Conservation (phyloP, 306 rosid genomes). For the Parietaria judaica region DNA sequence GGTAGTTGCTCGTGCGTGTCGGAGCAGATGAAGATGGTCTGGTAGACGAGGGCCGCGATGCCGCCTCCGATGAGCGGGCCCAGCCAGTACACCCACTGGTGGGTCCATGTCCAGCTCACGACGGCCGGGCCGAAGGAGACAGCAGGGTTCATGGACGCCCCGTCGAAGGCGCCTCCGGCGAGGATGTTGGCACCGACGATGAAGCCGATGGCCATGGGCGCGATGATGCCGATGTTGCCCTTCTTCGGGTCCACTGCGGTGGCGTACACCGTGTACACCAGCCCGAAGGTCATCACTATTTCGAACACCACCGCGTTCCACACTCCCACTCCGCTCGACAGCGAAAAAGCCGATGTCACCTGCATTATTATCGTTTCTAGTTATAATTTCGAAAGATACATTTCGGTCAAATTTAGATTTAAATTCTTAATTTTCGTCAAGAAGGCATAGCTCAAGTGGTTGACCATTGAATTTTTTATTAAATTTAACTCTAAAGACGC, state of each 20-base stretch:
- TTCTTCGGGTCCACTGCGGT: constrained; percentile 69
- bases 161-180: constrained; percentile 78
- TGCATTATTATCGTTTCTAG: constrained; percentile 9
- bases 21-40: constrained; percentile 46
- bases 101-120: constrained; percentile 61
- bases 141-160: constrained; percentile 86
- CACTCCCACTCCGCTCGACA: constrained; percentile 50
- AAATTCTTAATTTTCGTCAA: no score
- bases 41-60: constrained; percentile 53
- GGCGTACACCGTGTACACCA: constrained; percentile 72
- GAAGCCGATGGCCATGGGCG: constrained; percentile 81
- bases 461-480: no score
- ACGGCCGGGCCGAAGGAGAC: constrained; percentile 86
- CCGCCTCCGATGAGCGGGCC: constrained; percentile 60
- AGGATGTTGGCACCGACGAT: constrained; percentile 76
- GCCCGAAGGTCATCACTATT: constrained; percentile 74
- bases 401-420: no score
- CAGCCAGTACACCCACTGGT: constrained; percentile 78
- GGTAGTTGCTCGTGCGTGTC: constrained; percentile 52
- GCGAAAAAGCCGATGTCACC: constrained; percentile 56
- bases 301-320: constrained; percentile 67
- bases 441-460: no score
- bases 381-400: not conserved
- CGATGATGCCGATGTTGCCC: constrained; percentile 56
- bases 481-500: no score